phyloP scores from a whole-genome alignment of 306 rosid species.

The Prunus fruticosa region DNA sequence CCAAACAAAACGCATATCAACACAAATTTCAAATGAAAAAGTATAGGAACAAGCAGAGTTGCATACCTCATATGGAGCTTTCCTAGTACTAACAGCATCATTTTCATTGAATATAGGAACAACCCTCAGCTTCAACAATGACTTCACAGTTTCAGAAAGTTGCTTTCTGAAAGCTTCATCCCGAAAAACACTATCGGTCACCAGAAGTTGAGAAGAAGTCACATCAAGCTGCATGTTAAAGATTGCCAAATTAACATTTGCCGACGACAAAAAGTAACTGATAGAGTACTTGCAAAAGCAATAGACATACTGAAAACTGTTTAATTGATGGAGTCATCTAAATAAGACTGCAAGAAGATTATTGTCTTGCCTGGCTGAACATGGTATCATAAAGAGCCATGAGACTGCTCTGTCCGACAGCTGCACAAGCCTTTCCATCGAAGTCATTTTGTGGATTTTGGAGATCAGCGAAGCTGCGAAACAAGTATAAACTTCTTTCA shows the following conservation, averaged over 20 bases:
- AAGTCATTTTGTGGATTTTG: conserved; percentile 63
- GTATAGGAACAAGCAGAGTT: conserved; percentile 1
- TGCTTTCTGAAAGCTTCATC: conserved; percentile 68
- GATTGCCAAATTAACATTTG: conserved; percentile 22
- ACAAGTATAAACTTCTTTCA: conserved; percentile 13
- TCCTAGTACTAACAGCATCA: conserved; percentile 90
- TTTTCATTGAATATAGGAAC: conserved; percentile 91
- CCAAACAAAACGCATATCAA: background rate
- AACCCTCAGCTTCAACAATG: conserved; percentile 58
- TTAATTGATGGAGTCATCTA: background rate
- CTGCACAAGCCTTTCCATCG: conserved; percentile 93
- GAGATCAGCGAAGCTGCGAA: conserved; percentile 79
- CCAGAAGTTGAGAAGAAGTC: conserved; percentile 91
- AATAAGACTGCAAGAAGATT: background rate
- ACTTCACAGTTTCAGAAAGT: conserved; percentile 69
- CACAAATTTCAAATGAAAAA: background rate
- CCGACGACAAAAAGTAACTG: too few relatives aligned
- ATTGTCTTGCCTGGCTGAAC: conserved; percentile 70
- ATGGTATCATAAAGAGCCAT: conserved; percentile 94
- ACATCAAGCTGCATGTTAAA: conserved; percentile 75
- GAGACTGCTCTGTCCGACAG: conserved; percentile 92
- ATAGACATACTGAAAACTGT: background rate
- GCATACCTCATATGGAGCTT: conserved; percentile 74
- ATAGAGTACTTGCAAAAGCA: background rate
- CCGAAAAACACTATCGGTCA: conserved; percentile 70